A percentile compares a stretch with the other conserved stretches of the same genome.
phyloP scores from a whole-genome alignment of 2,329 filamentous ascomycete species.

The Xylariaceae sp. region DNA sequence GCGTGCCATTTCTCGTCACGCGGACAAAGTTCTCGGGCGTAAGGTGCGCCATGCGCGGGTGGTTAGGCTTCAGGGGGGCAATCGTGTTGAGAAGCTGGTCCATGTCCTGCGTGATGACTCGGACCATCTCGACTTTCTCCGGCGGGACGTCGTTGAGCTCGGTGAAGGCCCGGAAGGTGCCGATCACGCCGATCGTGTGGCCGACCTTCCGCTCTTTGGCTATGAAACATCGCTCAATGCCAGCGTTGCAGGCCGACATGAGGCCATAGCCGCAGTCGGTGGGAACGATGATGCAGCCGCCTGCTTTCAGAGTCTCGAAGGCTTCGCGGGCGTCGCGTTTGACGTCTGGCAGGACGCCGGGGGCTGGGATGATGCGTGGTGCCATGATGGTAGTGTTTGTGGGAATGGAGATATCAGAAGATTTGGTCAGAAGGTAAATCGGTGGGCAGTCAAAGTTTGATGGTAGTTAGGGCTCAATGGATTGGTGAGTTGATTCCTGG shows the following conservation, averaged over 20 bases:
- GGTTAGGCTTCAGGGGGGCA: slow-evolving; percentile 6
- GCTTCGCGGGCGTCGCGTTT: slow-evolving; percentile 14
- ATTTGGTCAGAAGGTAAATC: no score
- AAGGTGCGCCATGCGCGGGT: slow-evolving; percentile 4
- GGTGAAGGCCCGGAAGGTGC: not conserved
- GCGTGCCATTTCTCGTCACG: slow-evolving; percentile 13
- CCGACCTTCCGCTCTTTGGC: slow-evolving; percentile 18
- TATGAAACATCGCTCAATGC: slow-evolving; percentile 18
- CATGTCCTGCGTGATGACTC: slow-evolving; percentile 15
- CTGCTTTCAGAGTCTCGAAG: slow-evolving; percentile 18
- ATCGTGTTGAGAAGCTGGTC: not conserved
- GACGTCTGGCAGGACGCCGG: slow-evolving; percentile 5
- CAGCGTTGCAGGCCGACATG: slow-evolving; percentile 11
- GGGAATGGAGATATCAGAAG: no score
- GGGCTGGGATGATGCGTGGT: slow-evolving; percentile 14
- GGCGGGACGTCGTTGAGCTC: slow-evolving; percentile 17
- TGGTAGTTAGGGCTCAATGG: no score
- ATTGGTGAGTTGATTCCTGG: no score
- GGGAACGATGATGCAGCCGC: slow-evolving; percentile 16
- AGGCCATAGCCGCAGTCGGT: slow-evolving; percentile 17
- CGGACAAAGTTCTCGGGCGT: not conserved
- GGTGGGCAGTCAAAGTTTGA: no score
- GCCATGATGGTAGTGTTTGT: no score
- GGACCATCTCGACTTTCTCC: slow-evolving; percentile 19
- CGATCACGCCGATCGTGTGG: slow-evolving; percentile 18